Percentiles rank a stretch among this genome's conserved stretches.
phyloP scores from a whole-genome alignment of 148 eudicot genomes.

The Diospyros kaki region DNA sequence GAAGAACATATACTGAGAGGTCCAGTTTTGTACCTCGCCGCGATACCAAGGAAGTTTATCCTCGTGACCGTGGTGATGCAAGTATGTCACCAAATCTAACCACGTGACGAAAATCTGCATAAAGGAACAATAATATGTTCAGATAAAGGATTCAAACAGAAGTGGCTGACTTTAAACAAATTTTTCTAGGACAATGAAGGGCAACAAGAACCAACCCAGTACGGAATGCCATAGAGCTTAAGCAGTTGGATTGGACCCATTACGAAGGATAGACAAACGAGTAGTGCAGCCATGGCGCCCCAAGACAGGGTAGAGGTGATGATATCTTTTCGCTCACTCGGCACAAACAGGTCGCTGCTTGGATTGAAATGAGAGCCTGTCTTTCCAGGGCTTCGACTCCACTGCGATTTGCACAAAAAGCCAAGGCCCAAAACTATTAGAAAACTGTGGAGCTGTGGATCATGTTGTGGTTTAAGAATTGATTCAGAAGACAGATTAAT shows the following conservation, averaged over 20 bases:
- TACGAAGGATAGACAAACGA: constrained; percentile 29
- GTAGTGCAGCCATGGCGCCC: constrained; percentile 44
- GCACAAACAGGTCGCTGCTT: constrained; percentile 41
- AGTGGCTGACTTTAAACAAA: background rate
- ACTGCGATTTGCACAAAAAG: constrained; percentile 22
- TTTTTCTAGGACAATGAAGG: background rate
- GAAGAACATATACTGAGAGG: too few relatives aligned
- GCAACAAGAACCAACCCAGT: constrained; percentile 24
- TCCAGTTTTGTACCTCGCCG: constrained; percentile 29
- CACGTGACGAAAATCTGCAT: constrained; percentile 29
- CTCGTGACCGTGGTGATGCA: constrained; percentile 48
- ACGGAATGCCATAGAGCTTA: constrained; percentile 48
- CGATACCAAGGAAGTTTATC: constrained; percentile 49
- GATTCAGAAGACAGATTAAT: background rate
- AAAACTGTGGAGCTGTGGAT: background rate
- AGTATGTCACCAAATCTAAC: constrained; percentile 43
- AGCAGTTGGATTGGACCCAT: constrained; percentile 48
- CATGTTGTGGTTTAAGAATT: background rate
- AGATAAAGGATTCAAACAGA: too few relatives aligned
- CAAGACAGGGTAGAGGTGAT: constrained; percentile 53
- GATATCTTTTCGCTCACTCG: constrained; percentile 39
- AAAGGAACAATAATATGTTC: background rate
- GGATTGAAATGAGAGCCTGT: constrained; percentile 54
- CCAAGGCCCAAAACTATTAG: background rate
- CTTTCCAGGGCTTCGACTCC: constrained; percentile 51